Conservation (phyloP, 2,329 filamentous ascomycete genomes). For the Epichloe sylvatica region DNA sequence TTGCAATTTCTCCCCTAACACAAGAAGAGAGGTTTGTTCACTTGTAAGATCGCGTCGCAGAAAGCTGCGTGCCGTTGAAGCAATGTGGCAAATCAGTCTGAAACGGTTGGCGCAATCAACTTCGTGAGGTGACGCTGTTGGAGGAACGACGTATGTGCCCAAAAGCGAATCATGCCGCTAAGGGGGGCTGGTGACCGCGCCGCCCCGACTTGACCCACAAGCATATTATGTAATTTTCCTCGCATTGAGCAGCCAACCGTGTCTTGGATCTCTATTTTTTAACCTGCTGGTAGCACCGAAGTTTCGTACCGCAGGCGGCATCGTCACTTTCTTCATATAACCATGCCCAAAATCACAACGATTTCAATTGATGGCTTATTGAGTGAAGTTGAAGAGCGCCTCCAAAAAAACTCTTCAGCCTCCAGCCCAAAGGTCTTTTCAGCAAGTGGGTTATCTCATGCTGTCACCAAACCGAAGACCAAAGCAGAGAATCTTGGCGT, state of each 20-base stretch:
- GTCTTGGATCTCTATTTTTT: not conserved
- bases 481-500: not conserved
- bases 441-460: not conserved
- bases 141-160: not conserved
- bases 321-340: not conserved
- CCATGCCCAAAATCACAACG: not conserved
- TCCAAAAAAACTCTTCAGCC: not conserved
- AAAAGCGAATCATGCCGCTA: not conserved
- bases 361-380: not conserved
- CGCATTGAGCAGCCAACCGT: not conserved
- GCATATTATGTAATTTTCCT: not conserved
- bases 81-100: not conserved
- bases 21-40: too few relatives aligned
- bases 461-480: not conserved
- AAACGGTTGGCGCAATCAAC: not conserved
- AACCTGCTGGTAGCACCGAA: not conserved
- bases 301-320: not conserved
- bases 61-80: not conserved
- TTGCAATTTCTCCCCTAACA: not conserved
- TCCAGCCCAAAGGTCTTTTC: not conserved
- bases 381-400: constrained; percentile 1
- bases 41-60: not conserved
- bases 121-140: not conserved
- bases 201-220: not conserved
- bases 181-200: not conserved